These are phyloP conservation scores for Fusarium xylarioides DNA, from an alignment of 2,329 filamentous ascomycete species.

Conservation along the genomic window DNA sequence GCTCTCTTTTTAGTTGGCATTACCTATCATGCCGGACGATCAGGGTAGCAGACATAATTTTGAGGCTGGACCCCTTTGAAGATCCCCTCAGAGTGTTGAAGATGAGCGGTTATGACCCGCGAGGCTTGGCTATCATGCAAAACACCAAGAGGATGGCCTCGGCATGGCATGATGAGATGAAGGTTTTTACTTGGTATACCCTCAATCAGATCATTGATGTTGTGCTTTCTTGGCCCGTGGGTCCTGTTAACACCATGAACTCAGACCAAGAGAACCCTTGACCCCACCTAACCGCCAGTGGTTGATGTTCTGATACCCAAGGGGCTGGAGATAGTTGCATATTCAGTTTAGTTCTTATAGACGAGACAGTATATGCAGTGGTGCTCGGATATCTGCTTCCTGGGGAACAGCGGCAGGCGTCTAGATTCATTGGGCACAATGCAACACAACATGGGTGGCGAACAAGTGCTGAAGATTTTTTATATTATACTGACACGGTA, in stretches of 20 bases:
- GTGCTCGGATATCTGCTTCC: background rate
- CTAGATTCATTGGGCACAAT: background rate
- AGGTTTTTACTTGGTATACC: slow-evolving; percentile 13
- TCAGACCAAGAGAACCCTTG: background rate
- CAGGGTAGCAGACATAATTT: slow-evolving; percentile 27
- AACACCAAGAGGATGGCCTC: slow-evolving; percentile 18
- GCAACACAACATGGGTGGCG: slow-evolving; percentile 29
- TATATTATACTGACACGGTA: background rate
- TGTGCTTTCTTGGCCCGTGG: slow-evolving; percentile 6
- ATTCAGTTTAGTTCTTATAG: background rate
- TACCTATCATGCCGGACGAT: slow-evolving; percentile 16
- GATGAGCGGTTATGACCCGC: background rate
- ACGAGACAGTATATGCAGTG: background rate
- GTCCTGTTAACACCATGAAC: slow-evolving; percentile 1
- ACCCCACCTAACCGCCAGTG: slow-evolving; percentile 7
- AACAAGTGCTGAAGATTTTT: slow-evolving; percentile 6
- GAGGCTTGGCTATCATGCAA: slow-evolving; percentile 20
- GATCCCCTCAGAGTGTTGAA: background rate
- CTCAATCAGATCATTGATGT: slow-evolving; percentile 31
- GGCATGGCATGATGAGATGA: slow-evolving; percentile 13
- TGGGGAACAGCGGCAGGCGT: background rate
- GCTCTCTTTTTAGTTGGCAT: slow-evolving; percentile 10
- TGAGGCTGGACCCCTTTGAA: slow-evolving; percentile 16
- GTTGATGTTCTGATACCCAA: slow-evolving; percentile 25
- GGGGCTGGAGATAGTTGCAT: slow-evolving; percentile 25